Evolutionary conservation across 768 basidiomycete species (phyloP).

Genomic region (Baorangia bicolor): DNA sequence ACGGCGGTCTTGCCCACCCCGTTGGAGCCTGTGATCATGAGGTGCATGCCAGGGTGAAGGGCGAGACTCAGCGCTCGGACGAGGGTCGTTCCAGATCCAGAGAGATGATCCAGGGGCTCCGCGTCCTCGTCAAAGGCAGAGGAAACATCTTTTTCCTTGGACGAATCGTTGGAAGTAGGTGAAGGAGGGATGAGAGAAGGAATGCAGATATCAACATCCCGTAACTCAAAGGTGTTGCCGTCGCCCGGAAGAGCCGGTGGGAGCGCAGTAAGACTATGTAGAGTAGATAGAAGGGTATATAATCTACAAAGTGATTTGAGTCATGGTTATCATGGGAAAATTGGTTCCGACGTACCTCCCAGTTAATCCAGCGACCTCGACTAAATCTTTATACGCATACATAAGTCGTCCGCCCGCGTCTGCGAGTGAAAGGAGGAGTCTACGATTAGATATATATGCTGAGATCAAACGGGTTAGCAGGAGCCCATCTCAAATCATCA

Average conservation of each 20-base stretch:
- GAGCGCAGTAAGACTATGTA: conserved; percentile 68
- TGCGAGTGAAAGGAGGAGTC: conserved; percentile 89
- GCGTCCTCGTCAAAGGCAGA: conserved; percentile 12
- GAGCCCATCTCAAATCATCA: neutral
- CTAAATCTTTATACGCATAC: conserved; percentile 95
- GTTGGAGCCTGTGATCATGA: conserved; percentile 92
- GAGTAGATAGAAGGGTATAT: conserved; percentile 82
- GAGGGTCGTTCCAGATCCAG: conserved; percentile 41
- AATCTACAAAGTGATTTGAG: conserved; percentile 46
- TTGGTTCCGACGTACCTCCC: conserved; percentile 35
- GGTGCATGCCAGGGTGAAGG: conserved; percentile 72
- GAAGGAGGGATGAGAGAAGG: conserved; percentile 33
- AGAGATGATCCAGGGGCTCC: conserved; percentile 15
- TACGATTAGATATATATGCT: conserved; percentile 92
- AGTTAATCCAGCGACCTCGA: conserved; percentile 93
- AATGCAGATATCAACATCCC: conserved; percentile 69
- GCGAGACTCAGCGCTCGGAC: conserved; percentile 67
- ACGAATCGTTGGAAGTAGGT: neutral
- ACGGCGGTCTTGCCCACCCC: conserved; percentile 91
- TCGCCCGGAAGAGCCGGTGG: conserved; percentile 36
- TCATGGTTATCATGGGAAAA: neutral
- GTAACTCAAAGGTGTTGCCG: conserved; percentile 55
- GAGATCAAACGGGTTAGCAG: neutral
- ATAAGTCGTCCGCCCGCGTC: conserved; percentile 95
- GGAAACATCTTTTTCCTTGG: conserved; percentile 2